phyloP scores from a whole-genome alignment of 306 rosid genomes.

The Vigna mungo region DNA sequence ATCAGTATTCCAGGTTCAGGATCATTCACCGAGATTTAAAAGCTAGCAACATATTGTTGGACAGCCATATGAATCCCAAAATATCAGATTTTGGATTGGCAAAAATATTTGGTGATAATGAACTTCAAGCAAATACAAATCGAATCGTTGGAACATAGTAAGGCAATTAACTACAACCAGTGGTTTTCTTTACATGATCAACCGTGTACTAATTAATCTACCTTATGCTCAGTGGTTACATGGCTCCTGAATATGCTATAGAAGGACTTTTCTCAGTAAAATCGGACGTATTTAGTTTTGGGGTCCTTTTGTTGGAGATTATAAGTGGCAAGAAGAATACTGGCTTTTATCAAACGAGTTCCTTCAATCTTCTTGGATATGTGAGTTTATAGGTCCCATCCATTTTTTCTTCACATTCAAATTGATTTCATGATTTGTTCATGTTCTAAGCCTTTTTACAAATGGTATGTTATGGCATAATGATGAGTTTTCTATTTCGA shows the following conservation, averaged over 20 bases:
- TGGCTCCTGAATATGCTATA: conserved; percentile 47
- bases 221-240: conserved; percentile 32
- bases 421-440: not conserved
- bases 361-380: conserved; percentile 50
- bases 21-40: conserved; percentile 49
- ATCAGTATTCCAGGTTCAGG: conserved; percentile 40
- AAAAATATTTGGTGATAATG: conserved; percentile 40
- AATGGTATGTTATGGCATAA: not conserved
- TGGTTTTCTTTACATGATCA: no score
- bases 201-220: not conserved
- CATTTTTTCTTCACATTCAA: not conserved
- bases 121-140: conserved; percentile 46
- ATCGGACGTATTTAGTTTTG: conserved; percentile 51
- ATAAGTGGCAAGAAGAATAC: conserved; percentile 51
- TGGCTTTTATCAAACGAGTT: conserved; percentile 42
- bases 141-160: conserved; percentile 53
- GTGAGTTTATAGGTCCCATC: conserved; percentile 33
- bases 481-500: no score
- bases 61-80: conserved; percentile 48
- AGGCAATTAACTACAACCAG: conserved; percentile 7
- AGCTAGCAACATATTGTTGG: conserved; percentile 47
- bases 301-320: conserved; percentile 46
- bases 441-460: not conserved
- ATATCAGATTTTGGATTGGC: conserved; percentile 56
- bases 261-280: conserved; percentile 46